These are phyloP conservation scores for Hymenoscyphus salicellus DNA, from an alignment of 2,329 filamentous ascomycete species.

Conservation along the genomic window DNA sequence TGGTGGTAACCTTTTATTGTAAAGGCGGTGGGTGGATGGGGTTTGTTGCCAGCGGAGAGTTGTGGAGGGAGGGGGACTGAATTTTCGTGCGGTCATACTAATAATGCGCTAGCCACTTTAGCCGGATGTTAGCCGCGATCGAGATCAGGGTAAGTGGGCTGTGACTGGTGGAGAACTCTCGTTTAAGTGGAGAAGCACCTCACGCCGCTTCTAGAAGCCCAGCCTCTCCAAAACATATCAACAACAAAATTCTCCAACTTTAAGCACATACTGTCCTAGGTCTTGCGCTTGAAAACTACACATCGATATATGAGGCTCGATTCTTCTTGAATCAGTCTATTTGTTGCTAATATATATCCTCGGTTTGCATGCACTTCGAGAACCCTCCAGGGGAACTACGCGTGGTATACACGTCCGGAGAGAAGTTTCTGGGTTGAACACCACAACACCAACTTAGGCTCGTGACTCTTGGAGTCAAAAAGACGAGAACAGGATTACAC, in stretches of 20 bases:
- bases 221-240: too few relatives aligned
- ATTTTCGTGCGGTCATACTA: slow-evolving; percentile 1
- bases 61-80: background rate
- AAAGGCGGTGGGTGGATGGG: background rate
- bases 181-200: too few relatives aligned
- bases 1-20: background rate
- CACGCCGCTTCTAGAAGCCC: too few relatives aligned
- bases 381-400: too few relatives aligned
- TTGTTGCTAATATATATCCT: background rate
- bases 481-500: too few relatives aligned
- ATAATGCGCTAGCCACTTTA: background rate
- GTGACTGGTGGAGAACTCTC: background rate
- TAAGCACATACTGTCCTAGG: too few relatives aligned
- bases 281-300: too few relatives aligned
- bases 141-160: background rate
- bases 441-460: too few relatives aligned
- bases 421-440: too few relatives aligned
- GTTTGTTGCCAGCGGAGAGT: background rate
- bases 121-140: background rate
- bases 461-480: too few relatives aligned
- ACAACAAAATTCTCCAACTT: too few relatives aligned
- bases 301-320: background rate
- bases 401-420: too few relatives aligned
- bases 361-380: background rate
- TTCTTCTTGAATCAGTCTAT: background rate